Conservation (phyloP, 2,329 filamentous ascomycete species). For the Pseudogymnoascus sp. region DNA sequence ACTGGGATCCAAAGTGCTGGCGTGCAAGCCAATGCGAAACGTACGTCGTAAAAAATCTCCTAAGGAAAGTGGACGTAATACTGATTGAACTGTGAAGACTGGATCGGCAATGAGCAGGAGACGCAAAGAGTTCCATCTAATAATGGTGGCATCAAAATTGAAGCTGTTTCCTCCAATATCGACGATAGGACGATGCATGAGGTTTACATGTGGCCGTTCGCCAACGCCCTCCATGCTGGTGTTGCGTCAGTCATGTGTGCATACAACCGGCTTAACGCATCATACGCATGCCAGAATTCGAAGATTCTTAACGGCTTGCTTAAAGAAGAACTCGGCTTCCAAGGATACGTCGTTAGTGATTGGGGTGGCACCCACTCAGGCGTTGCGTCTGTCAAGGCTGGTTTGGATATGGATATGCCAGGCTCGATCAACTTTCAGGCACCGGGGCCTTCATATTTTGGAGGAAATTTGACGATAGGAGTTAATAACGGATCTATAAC, state of each 20-base stretch:
- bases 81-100: constrained; percentile 24
- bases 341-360: constrained; percentile 38
- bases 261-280: constrained; percentile 39
- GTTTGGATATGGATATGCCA: constrained; percentile 46
- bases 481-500: constrained; percentile 41
- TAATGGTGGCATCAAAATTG: constrained; percentile 35
- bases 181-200: constrained; percentile 71
- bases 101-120: constrained; percentile 46
- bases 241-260: constrained; percentile 59
- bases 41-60: not conserved
- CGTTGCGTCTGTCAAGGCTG: constrained; percentile 35
- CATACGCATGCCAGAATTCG: constrained; percentile 42
- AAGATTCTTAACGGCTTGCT: constrained; percentile 40
- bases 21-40: constrained; percentile 31
- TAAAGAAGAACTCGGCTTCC: constrained; percentile 42
- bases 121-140: constrained; percentile 30
- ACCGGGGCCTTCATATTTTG: constrained; percentile 10
- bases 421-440: constrained; percentile 36
- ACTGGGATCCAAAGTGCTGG: constrained; percentile 28
- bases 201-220: constrained; percentile 71
- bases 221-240: constrained; percentile 60
- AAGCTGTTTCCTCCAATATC: constrained; percentile 47
- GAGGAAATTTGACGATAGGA: constrained; percentile 29
- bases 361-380: constrained; percentile 37
- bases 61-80: not conserved